Conservation (phyloP, 2,329 filamentous ascomycete genomes). For the Xylariaceae sp. region DNA sequence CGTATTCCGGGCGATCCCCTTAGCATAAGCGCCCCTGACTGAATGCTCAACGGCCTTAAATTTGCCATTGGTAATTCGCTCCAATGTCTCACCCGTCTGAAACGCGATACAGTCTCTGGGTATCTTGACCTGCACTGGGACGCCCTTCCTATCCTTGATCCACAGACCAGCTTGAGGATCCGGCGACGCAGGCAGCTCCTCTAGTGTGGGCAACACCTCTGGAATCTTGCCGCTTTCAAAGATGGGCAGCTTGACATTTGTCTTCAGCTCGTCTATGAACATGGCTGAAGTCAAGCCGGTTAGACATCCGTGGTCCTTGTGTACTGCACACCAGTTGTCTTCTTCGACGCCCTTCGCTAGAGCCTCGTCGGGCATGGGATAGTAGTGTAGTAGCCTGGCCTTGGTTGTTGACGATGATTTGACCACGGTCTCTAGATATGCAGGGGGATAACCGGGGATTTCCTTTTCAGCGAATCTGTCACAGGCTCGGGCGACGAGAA, state of each 20-base stretch:
- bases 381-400: constrained; percentile 89
- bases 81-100: constrained; percentile 88
- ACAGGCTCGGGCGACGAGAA: constrained; percentile 83
- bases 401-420: constrained; percentile 83
- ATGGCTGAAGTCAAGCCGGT: constrained; percentile 93
- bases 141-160: constrained; percentile 78
- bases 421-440: constrained; percentile 84
- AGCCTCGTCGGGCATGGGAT: constrained; percentile 53
- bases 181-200: constrained; percentile 70
- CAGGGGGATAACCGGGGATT: constrained; percentile 68
- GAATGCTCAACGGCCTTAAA: constrained; percentile 97
- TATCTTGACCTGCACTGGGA: constrained; percentile 86
- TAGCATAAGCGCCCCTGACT: constrained; percentile 69
- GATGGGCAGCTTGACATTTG: constrained; percentile 34
- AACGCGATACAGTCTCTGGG: constrained; percentile 90
- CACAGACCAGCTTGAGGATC: constrained; percentile 87
- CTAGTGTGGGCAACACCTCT: constrained; percentile 47
- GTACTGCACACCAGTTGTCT: constrained; percentile 92
- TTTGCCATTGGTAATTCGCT: constrained; percentile 83
- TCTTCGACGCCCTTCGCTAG: constrained; percentile 45
- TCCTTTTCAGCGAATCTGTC: constrained; percentile 79
- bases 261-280: constrained; percentile 75
- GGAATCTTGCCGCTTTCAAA: constrained; percentile 34
- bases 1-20: constrained; percentile 73
- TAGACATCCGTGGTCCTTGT: constrained; percentile 87